A percentile compares a stretch with the other conserved stretches of the same genome.
phyloP scores from a whole-genome alignment of 768 basidiomycete species.

The Myochromella boudieri region DNA sequence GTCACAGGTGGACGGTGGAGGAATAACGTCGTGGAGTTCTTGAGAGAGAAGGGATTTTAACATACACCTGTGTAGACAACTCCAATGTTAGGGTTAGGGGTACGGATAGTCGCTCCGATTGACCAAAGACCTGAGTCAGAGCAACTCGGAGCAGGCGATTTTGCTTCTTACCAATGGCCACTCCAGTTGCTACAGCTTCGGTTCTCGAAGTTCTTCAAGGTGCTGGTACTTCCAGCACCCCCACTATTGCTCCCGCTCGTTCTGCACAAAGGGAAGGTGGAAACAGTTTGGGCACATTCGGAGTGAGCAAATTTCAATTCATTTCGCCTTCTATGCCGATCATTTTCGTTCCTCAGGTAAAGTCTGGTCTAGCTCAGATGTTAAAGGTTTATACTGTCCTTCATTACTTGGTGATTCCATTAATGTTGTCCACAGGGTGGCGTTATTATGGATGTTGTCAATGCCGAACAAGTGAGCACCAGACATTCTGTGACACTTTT shows the following conservation, averaged over 20 bases:
- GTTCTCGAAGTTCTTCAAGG: conserved; percentile 37
- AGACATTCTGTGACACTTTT: conserved; percentile 5
- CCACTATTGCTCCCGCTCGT: conserved; percentile 52
- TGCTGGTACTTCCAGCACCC: conserved; percentile 38
- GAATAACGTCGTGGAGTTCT: conserved; percentile 59
- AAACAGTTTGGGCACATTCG: conserved; percentile 71
- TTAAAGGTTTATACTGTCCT: conserved; percentile 61
- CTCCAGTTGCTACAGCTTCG: conserved; percentile 26
- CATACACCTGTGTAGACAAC: conserved; percentile 1
- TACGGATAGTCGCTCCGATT: conserved; percentile 15
- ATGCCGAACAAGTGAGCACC: conserved; percentile 52
- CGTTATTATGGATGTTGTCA: conserved; percentile 95
- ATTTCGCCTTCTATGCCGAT: conserved; percentile 8
- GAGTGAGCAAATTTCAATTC: conserved; percentile 33
- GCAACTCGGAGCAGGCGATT: conserved; percentile 10
- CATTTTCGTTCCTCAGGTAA: conserved; percentile 54
- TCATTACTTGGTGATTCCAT: conserved; percentile 3
- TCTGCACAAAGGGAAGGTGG: conserved; percentile 50
- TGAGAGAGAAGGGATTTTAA: conserved; percentile 65
- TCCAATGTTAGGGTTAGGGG: conserved; percentile 31
- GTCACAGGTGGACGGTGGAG: conserved; percentile 68
- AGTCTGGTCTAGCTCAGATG: conserved; percentile 96
- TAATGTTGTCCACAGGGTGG: conserved; percentile 53
- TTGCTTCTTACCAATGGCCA: conserved; percentile 25
- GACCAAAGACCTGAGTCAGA: not conserved